phyloP scores from a whole-genome alignment of 2,329 filamentous ascomycete species.

The Alternaria consortialis region DNA sequence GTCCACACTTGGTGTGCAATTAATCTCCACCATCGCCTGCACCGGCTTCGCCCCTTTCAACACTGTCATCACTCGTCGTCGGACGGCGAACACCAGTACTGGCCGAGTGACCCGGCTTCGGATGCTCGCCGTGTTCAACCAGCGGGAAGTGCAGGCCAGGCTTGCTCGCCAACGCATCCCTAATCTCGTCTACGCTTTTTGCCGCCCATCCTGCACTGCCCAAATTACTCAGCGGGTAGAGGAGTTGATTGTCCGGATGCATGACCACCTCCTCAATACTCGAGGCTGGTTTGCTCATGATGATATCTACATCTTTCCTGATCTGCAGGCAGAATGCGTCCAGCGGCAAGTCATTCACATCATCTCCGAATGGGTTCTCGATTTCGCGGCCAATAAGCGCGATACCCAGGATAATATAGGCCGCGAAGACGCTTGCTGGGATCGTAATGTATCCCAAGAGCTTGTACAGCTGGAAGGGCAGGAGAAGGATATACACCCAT shows the following conservation, averaged over 20 bases:
- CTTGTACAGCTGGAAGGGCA: conserved; percentile 79
- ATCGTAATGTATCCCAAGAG: conserved; percentile 76
- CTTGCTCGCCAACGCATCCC: conserved; percentile 53
- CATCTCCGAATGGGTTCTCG: conserved; percentile 84
- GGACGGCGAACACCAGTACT: not conserved
- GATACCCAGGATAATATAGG: conserved; percentile 85
- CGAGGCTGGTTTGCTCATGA: conserved; percentile 56
- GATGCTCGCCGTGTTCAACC: conserved; percentile 20
- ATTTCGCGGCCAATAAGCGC: conserved; percentile 80
- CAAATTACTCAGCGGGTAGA: conserved; percentile 62
- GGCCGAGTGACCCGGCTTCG: conserved; percentile 13
- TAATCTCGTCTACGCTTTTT: conserved; percentile 51
- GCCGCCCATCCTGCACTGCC: conserved; percentile 48
- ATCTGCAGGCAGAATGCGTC: conserved; percentile 80
- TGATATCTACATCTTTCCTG: conserved; percentile 75
- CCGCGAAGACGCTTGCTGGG: conserved; percentile 73
- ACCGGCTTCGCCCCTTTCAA: not conserved
- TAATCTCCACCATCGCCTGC: not conserved
- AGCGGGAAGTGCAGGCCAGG: conserved; percentile 26
- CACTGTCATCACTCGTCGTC: not conserved
- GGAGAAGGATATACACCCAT: conserved; percentile 80
- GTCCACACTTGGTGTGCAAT: not conserved
- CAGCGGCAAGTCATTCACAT: conserved; percentile 75
- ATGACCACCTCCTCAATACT: conserved; percentile 59
- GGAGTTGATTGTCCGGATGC: conserved; percentile 58